These are phyloP conservation scores for Termitomyces sp. DNA, from an alignment of 768 basidiomycete genomes.

Conservation along the genomic window DNA sequence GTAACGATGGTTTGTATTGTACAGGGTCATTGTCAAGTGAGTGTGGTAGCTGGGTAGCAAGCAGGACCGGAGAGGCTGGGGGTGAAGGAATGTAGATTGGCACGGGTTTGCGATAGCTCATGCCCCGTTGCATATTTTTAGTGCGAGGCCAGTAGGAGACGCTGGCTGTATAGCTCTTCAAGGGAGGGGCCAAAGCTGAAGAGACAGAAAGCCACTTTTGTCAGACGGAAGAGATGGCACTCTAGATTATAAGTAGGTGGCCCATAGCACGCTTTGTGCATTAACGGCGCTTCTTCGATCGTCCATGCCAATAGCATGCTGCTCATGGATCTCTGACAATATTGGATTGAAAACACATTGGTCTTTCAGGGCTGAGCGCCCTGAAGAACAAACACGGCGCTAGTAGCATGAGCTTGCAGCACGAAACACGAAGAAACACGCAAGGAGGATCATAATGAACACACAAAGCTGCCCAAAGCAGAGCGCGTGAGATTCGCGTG, in stretches of 20 bases:
- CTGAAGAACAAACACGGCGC: neutral
- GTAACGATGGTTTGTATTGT: constrained; percentile 18
- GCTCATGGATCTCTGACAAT: neutral
- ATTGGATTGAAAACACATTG: neutral
- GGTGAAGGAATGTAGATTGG: constrained; percentile 65
- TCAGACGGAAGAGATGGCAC: neutral
- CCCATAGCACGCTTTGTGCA: neutral
- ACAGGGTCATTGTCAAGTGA: constrained; percentile 3
- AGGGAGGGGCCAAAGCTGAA: constrained; percentile 7
- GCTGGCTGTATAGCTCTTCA: neutral
- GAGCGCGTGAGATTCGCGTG: constrained; percentile 10
- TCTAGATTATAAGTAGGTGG: neutral
- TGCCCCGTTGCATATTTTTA: constrained; percentile 30
- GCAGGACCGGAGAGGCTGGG: constrained; percentile 35
- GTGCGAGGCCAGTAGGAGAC: neutral
- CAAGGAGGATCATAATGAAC: neutral
- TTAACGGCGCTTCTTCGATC: constrained; percentile 5
- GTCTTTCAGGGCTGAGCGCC: neutral
- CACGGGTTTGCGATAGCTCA: constrained; percentile 70
- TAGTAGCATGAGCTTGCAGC: neutral
- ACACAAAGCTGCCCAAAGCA: neutral
- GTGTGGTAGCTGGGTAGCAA: constrained; percentile 7
- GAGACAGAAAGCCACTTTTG: constrained; percentile 2
- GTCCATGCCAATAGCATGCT: constrained; percentile 1
- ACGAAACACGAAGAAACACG: neutral